phyloP scores from a whole-genome alignment of 495 filamentous ascomycete genomes.

The Daldinia bambusicola region DNA sequence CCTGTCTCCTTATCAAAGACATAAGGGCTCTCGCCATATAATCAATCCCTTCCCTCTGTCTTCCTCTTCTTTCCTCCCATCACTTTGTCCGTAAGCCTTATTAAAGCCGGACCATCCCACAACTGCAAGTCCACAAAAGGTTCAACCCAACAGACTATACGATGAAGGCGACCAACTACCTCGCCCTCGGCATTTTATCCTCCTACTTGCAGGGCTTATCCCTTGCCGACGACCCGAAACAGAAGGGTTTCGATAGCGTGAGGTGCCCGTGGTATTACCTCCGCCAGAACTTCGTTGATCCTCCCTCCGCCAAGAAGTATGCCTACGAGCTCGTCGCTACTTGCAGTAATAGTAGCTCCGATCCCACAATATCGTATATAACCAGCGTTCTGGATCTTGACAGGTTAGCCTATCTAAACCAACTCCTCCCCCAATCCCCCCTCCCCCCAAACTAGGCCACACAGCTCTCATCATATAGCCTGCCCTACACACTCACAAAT shows the following conservation, averaged over 20 bases:
- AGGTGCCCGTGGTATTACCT: not conserved
- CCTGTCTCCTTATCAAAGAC: not conserved
- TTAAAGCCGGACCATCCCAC: not conserved
- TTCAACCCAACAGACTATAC: not conserved
- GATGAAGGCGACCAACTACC: not conserved
- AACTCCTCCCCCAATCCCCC: not conserved
- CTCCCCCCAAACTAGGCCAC: not conserved
- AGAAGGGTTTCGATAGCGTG: not conserved
- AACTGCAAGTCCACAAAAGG: not conserved
- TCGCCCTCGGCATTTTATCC: not conserved
- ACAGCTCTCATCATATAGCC: not conserved
- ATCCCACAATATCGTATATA: not conserved
- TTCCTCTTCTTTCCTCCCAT: not conserved
- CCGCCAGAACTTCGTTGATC: not conserved
- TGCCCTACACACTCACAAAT: not conserved
- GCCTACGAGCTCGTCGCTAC: not conserved
- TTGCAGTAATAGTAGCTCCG: not conserved
- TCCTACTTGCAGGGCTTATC: slow-evolving; percentile 2
- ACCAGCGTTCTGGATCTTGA: not conserved
- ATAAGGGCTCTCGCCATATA: not conserved
- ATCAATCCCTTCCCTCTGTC: not conserved
- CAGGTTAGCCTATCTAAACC: not conserved
- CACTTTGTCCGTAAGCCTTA: not conserved
- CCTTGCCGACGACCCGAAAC: not conserved
- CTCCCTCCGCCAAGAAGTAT: not conserved